These are phyloP conservation scores for Cladosporium sphaerospermum DNA, from an alignment of 2,329 filamentous ascomycete species.

Conservation along the genomic window DNA sequence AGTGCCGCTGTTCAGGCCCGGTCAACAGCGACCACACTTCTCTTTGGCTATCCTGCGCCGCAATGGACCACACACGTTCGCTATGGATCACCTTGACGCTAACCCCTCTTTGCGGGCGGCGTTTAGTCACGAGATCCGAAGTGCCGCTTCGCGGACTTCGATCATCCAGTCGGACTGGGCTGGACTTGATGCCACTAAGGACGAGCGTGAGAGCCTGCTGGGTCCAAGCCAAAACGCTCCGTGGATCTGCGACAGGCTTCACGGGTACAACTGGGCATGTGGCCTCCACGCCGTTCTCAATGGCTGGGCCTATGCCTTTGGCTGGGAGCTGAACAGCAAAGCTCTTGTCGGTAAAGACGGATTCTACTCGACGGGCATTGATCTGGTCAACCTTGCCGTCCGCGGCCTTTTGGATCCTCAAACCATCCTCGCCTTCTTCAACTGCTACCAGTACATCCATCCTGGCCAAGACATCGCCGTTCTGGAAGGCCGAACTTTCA, in stretches of 20 bases:
- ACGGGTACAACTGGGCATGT: not conserved
- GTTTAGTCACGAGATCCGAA: not conserved
- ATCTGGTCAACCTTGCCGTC: conserved; percentile 5
- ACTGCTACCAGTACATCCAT: conserved; percentile 4
- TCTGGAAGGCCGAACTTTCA: not conserved
- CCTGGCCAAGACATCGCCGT: not conserved
- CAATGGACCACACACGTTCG: not conserved
- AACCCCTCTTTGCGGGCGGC: not conserved
- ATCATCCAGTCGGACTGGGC: not conserved
- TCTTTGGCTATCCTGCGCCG: not conserved
- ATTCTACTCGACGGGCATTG: conserved; percentile 2
- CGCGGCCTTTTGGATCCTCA: not conserved
- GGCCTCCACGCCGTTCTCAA: conserved; percentile 4
- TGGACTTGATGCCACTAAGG: not conserved
- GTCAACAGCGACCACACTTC: not conserved
- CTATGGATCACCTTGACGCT: not conserved
- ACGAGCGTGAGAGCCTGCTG: not conserved
- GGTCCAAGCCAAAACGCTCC: not conserved
- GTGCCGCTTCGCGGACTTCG: not conserved
- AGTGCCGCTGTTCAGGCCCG: not conserved
- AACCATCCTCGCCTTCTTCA: conserved; percentile 6
- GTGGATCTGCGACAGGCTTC: not conserved
- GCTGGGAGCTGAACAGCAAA: not conserved
- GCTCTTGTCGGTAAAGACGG: not conserved
- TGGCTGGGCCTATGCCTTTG: conserved; percentile 2